phyloP scores from a whole-genome alignment of 2,329 filamentous ascomycete genomes.

The Calonectria pseudoturangicola region DNA sequence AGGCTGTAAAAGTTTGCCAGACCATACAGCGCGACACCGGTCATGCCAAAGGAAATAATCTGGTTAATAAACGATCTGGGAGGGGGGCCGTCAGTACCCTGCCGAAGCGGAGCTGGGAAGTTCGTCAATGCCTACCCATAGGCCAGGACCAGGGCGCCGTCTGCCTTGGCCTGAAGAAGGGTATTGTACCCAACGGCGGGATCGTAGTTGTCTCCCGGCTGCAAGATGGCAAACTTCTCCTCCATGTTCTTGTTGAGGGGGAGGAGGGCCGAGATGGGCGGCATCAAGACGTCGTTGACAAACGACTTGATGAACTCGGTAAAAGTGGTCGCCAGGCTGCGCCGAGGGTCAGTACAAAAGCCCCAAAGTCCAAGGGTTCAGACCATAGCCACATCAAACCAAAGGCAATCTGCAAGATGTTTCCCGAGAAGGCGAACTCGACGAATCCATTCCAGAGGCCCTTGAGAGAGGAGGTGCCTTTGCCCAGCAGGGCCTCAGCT shows the following conservation, averaged over 20 bases:
- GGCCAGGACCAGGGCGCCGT: constrained; percentile 83
- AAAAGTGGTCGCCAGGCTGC: constrained; percentile 81
- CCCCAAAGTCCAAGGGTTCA: background rate
- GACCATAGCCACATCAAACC: constrained; percentile 78
- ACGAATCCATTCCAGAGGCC: constrained; percentile 78
- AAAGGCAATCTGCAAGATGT: constrained; percentile 85
- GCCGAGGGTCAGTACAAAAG: constrained; percentile 30
- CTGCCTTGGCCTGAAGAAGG: constrained; percentile 78
- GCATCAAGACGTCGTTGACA: constrained; percentile 82
- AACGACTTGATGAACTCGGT: constrained; percentile 83
- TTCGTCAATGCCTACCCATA: constrained; percentile 73
- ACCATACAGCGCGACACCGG: constrained; percentile 79
- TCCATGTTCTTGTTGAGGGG: constrained; percentile 83
- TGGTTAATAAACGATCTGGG: constrained; percentile 77
- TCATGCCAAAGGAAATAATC: constrained; percentile 78
- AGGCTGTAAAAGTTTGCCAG: constrained; percentile 78
- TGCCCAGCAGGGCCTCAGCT: constrained; percentile 65
- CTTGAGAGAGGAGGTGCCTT: constrained; percentile 68
- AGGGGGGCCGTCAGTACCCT: constrained; percentile 10
- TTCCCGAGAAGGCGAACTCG: constrained; percentile 84
- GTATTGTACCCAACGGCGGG: constrained; percentile 79
- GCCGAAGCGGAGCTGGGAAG: too few relatives aligned
- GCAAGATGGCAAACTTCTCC: constrained; percentile 82
- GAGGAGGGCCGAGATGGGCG: constrained; percentile 80
- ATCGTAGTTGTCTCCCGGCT: constrained; percentile 72